phyloP scores from a whole-genome alignment of 192 early-diverging fungal species.

The Coemansia sp. region DNA sequence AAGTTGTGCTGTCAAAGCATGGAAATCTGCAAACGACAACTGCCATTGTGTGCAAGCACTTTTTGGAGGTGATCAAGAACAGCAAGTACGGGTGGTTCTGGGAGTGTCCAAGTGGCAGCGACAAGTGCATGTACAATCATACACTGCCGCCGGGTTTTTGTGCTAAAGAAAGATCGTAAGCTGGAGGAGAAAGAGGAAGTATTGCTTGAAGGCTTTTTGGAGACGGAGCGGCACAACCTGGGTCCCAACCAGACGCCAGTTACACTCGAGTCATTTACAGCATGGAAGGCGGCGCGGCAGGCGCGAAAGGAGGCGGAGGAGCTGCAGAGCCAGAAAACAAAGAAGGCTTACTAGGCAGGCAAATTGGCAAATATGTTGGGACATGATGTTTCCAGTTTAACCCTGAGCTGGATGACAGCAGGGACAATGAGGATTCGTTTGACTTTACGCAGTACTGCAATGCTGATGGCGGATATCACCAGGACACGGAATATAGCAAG shows the following conservation, averaged over 20 bases:
- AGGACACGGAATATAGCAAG: conserved; percentile 17
- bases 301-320: conserved; percentile 68
- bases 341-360: conserved; percentile 80
- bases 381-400: conserved; percentile 98
- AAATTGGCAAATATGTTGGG: conserved; percentile 92
- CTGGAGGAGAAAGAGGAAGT: conserved; percentile 77
- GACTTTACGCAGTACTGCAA: conserved; percentile 75
- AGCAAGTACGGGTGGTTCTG: conserved; percentile 99
- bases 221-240: conserved; percentile 95
- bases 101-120: conserved; percentile 96
- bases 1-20: conserved; percentile 81
- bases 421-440: conserved; percentile 77
- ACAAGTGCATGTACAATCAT: conserved; percentile 93
- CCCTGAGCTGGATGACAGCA: conserved; percentile 80
- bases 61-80: conserved; percentile 94
- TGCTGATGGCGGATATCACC: conserved; percentile 56
- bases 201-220: conserved; percentile 95
- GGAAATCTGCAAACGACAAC: conserved; percentile 84
- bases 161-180: conserved; percentile 91
- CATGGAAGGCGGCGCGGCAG: conserved; percentile 90
- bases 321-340: conserved; percentile 63
- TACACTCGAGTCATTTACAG: conserved; percentile 83
- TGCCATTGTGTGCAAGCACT: conserved; percentile 97
- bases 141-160: conserved; percentile 94
- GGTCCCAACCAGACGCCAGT: conserved; percentile 93